These are phyloP conservation scores for Saccharomyces hybrid DNA, from an alignment of 1,139 yeast genomes.

Conservation along the genomic window DNA sequence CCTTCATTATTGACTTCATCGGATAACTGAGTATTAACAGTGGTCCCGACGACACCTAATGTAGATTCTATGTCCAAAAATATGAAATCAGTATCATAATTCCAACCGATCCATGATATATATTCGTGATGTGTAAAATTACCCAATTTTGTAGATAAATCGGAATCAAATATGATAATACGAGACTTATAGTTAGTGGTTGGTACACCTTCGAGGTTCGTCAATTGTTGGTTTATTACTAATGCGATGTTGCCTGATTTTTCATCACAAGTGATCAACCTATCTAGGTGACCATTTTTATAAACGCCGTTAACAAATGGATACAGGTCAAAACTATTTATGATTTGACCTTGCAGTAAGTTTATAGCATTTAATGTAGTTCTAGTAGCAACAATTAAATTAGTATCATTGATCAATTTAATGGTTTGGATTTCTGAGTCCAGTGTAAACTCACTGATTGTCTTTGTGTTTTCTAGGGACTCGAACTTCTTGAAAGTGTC, in stretches of 20 bases:
- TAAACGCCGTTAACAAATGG: slow-evolving; percentile 33
- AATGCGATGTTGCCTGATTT: slow-evolving; percentile 28
- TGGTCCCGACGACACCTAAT: slow-evolving; percentile 32
- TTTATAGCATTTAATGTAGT: slow-evolving; percentile 60
- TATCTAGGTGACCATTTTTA: slow-evolving; percentile 31
- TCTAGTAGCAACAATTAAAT: slow-evolving; percentile 59
- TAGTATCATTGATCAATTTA: slow-evolving; percentile 40
- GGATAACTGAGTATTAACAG: slow-evolving; percentile 30
- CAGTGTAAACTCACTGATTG: slow-evolving; percentile 38
- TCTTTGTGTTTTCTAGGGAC: slow-evolving; percentile 25
- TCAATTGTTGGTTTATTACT: slow-evolving; percentile 25
- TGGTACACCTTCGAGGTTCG: slow-evolving; percentile 5
- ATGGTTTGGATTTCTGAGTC: slow-evolving; percentile 62
- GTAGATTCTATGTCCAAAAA: slow-evolving; percentile 34
- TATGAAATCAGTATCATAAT: slow-evolving; percentile 39
- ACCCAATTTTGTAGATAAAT: slow-evolving; percentile 50
- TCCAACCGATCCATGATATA: slow-evolving; percentile 50
- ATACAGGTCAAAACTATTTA: slow-evolving; percentile 29
- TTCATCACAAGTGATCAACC: slow-evolving; percentile 30
- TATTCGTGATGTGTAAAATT: slow-evolving; percentile 45
- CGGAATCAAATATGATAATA: slow-evolving; percentile 51
- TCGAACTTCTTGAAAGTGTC: slow-evolving; percentile 48
- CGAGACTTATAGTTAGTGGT: slow-evolving; percentile 18
- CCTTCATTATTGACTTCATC: slow-evolving; percentile 33
- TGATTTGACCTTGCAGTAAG: slow-evolving; percentile 44